A percentile compares a stretch with the other conserved stretches of the same genome.
Conservation (phyloP, 2,329 filamentous ascomycete genomes). For the Dactylellina sp. region DNA sequence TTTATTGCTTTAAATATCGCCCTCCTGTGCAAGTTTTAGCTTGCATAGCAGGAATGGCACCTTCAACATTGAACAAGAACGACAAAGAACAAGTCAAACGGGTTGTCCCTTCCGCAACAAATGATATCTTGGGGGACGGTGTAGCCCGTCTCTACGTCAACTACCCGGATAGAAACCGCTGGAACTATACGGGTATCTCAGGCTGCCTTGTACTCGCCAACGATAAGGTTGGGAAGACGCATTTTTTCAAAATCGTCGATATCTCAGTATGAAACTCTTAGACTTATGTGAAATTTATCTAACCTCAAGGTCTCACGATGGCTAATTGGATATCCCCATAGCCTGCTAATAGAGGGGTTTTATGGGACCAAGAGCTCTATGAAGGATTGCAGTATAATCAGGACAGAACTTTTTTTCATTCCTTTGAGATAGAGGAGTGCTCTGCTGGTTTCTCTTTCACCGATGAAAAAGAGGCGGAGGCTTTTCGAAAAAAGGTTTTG, state of each 20-base stretch:
- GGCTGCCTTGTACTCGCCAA: conserved; percentile 92
- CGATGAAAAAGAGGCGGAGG: conserved; percentile 97
- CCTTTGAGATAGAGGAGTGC: conserved; percentile 94
- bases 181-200: conserved; percentile 93
- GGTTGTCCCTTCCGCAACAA: conserved; percentile 89
- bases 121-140: conserved; percentile 97
- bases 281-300: not conserved
- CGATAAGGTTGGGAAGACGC: conserved; percentile 92
- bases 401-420: conserved; percentile 96
- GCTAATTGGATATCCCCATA: conserved; percentile 2
- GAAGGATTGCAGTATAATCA: conserved; percentile 95
- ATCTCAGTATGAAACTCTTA: conserved; percentile 77
- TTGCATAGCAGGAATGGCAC: conserved; percentile 59
- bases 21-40: not conserved
- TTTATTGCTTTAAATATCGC: not conserved
- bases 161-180: conserved; percentile 84
- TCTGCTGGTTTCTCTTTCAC: conserved; percentile 89
- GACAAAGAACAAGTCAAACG: conserved; percentile 98
- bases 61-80: conserved; percentile 82
- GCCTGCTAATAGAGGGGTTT: conserved; percentile 76
- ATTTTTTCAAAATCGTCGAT: conserved; percentile 97
- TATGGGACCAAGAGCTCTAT: conserved; percentile 98
- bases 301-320: not conserved
- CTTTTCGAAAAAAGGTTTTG: conserved; percentile 97
- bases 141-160: conserved; percentile 94